Evolutionary conservation across 257 asterid species (phyloP), one percentile per base, ranked within the genome.

Genomic region (Solanum gandarillasii): DNA sequence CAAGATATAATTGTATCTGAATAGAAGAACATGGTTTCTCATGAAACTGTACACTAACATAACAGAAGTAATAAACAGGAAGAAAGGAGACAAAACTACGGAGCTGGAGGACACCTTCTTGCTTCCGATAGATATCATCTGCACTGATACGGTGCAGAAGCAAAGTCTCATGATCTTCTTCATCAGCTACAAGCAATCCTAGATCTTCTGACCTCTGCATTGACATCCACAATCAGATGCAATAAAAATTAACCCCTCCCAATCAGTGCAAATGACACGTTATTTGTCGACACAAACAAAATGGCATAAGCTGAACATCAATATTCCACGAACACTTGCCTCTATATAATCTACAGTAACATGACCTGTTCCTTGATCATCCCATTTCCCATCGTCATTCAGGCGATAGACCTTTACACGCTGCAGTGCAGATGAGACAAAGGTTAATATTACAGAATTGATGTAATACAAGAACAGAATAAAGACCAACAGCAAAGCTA

Each of bases 331-430:
- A 32, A 68, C 91, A 73, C 87, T 48, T 84, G 95, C 99, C 98
- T 97, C 98, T 88, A 94, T 85, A 92, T 92, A 95, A 90, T 96
- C 98, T 90, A 96, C 95, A 89, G 94, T 91, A 86, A 95, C 98
- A 75, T 96, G 99, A 88, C 99, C 99, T 89, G 99, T 97, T 92
- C 99, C 99, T 94, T 96, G 99, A 91, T 97, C 99, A 89, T 96
- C 99, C 99, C 99, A 97, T 93, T 94, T 97, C 41, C 99, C 99
- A 73, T 97, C 98, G 68, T 90, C 98, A 92, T 91, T 96, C 92
- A 95, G 91, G 41, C 98, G 98, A 89, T 97, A 97, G 68, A 97
- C 98, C 93, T 96, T 97, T 76, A 97, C 99, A 78, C 99, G 99
- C 99, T 96, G 95, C 83, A 91, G 88, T 41, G 65, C 35, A 23